Evolutionary conservation across 148 eudicot genomes (phyloP).

Genomic region (Bassia scoparia): DNA sequence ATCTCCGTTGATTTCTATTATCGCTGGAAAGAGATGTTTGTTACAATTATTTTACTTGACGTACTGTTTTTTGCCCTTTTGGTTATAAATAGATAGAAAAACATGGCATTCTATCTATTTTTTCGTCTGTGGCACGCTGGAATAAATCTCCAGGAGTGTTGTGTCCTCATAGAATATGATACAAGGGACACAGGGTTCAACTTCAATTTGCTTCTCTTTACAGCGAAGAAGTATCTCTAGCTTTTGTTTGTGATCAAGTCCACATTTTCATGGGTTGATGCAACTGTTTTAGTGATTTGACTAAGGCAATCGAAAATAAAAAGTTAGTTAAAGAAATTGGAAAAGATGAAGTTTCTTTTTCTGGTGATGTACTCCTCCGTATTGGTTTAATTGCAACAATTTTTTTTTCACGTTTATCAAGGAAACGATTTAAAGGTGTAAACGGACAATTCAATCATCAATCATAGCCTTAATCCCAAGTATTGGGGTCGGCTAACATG

Average conservation of each 20-base stretch:
- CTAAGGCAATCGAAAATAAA: background rate
- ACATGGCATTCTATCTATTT: background rate
- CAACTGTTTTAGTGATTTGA: background rate
- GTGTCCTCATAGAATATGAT: no score
- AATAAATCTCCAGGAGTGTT: background rate
- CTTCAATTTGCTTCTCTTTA: background rate
- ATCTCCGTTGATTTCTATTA: no score
- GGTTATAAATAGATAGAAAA: background rate
- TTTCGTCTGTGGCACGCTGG: background rate
- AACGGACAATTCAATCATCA: no score
- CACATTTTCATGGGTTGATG: background rate
- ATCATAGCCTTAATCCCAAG: no score
- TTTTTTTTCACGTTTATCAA: no score
- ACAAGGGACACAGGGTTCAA: no score
- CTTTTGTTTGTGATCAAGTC: background rate
- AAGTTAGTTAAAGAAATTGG: background rate
- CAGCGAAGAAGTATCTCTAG: background rate
- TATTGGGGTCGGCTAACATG: no score
- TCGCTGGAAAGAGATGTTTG: no score
- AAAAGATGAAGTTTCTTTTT: background rate
- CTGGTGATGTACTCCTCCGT: background rate
- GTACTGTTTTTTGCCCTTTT: no score
- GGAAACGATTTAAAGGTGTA: no score
- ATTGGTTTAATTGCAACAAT: background rate
- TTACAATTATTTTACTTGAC: no score